A percentile compares a stretch with the other conserved stretches of the same genome.
Conservation (phyloP, 768 basidiomycete genomes). For the Suillus lakei region DNA sequence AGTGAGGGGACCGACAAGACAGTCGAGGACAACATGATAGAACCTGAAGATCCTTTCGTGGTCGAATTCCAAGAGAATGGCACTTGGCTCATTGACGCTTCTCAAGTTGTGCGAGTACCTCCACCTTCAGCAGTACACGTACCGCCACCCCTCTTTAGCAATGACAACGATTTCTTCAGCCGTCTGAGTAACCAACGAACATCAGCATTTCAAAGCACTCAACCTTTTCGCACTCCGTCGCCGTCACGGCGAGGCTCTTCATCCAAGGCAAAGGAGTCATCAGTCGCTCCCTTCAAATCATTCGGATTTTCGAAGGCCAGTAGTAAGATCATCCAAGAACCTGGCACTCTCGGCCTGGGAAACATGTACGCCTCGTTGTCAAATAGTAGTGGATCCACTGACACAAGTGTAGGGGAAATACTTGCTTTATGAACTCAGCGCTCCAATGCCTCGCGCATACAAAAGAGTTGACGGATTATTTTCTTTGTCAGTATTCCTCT, state of each 20-base stretch:
- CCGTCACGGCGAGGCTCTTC: constrained; percentile 24
- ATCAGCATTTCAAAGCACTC: constrained; percentile 23
- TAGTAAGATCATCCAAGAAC: constrained; percentile 49
- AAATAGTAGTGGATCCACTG: constrained; percentile 17
- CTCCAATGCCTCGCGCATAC: constrained; percentile 95
- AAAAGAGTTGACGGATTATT: constrained; percentile 89
- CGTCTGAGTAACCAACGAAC: constrained; percentile 39
- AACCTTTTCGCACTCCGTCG: constrained; percentile 27
- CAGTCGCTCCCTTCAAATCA: constrained; percentile 33
- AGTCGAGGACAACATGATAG: constrained; percentile 61
- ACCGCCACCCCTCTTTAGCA: constrained; percentile 57
- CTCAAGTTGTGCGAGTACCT: constrained; percentile 5
- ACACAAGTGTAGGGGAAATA: constrained; percentile 71
- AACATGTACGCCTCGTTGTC: constrained; percentile 65
- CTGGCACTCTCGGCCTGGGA: constrained; percentile 84
- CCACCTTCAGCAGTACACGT: constrained; percentile 24
- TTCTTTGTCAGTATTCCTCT: constrained; percentile 63
- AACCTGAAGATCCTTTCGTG: constrained; percentile 70
- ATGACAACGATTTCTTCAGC: constrained; percentile 60
- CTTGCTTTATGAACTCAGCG: constrained; percentile 99
- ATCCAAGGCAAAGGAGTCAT: constrained; percentile 30
- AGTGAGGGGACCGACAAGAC: constrained; percentile 48
- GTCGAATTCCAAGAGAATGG: constrained; percentile 72
- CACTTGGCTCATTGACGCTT: constrained; percentile 59
- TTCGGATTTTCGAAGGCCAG: constrained; percentile 41